Evolutionary conservation across 2,329 filamentous ascomycete species (phyloP).

Genomic region (Pseudogymnoascus sp.): DNA sequence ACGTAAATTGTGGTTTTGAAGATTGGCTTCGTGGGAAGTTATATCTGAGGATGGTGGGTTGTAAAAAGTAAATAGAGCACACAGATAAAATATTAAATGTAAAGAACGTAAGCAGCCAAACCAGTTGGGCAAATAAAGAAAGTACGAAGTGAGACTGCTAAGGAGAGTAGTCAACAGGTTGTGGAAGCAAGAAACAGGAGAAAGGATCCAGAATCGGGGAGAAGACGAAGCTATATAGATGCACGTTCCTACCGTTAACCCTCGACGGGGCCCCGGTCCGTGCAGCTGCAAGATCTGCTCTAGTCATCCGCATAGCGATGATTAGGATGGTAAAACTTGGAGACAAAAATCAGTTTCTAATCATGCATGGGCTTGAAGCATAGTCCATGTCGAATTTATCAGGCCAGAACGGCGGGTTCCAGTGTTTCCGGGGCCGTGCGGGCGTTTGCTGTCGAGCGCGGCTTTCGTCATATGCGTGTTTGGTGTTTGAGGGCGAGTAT

Average conservation of each 20-base stretch:
- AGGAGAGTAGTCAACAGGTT: slow-evolving; percentile 28
- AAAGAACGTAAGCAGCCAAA: slow-evolving; percentile 48
- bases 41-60: slow-evolving; percentile 23
- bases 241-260: not conserved
- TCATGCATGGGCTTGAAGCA: slow-evolving; percentile 6
- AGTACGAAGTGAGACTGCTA: slow-evolving; percentile 32
- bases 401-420: not conserved
- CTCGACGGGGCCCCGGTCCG: not conserved
- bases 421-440: slow-evolving; percentile 3
- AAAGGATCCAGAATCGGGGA: slow-evolving; percentile 30
- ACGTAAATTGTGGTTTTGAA: slow-evolving; percentile 32
- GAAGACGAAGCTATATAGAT: slow-evolving; percentile 23
- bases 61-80: slow-evolving; percentile 24
- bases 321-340: slow-evolving; percentile 8
- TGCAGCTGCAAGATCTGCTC: slow-evolving; percentile 2
- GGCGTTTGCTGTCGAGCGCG: slow-evolving; percentile 1
- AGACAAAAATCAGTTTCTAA: slow-evolving; percentile 1
- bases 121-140: slow-evolving; percentile 45
- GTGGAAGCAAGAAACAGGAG: slow-evolving; percentile 25
- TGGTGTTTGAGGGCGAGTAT: slow-evolving; percentile 5
- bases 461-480: slow-evolving; percentile 1
- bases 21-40: slow-evolving; percentile 11
- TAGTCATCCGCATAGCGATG: slow-evolving; percentile 4
- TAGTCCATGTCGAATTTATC: not conserved
- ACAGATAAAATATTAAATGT: slow-evolving; percentile 29